phyloP scores from a whole-genome alignment of 805 yeast species.

The Maudiozyma turicensis region DNA sequence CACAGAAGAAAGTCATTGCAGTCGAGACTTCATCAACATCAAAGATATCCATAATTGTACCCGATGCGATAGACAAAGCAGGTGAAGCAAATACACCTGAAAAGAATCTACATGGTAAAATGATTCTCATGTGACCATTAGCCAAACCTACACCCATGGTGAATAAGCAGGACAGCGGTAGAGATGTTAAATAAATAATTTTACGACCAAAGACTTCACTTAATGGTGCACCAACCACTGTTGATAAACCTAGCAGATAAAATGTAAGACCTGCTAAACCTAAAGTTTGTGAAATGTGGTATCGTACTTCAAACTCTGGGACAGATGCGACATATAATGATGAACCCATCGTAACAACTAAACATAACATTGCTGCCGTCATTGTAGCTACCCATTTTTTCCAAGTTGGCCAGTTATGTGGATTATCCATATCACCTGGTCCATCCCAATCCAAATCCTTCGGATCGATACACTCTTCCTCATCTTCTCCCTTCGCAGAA shows the following conservation, averaged over 20 bases:
- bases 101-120: constrained; percentile 63
- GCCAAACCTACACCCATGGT: constrained; percentile 67
- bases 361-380: constrained; percentile 54
- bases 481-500: neutral
- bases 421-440: constrained; percentile 52
- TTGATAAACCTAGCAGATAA: constrained; percentile 64
- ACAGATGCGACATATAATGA: constrained; percentile 62
- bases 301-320: constrained; percentile 38
- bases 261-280: constrained; percentile 61
- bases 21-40: constrained; percentile 51
- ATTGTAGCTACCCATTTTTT: constrained; percentile 59
- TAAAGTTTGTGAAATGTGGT: constrained; percentile 50
- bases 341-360: constrained; percentile 66
- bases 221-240: constrained; percentile 61
- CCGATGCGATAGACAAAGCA: constrained; percentile 77
- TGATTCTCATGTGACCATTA: constrained; percentile 43
- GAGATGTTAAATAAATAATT: constrained; percentile 46
- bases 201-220: constrained; percentile 64
- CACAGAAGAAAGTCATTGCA: constrained; percentile 71
- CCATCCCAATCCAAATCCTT: constrained; percentile 47
- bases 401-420: constrained; percentile 57
- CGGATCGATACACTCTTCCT: constrained; percentile 27
- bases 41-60: constrained; percentile 74
- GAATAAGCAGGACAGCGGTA: constrained; percentile 61
- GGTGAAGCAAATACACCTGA: constrained; percentile 73